phyloP scores from a whole-genome alignment of 2,329 filamentous ascomycete genomes.

The Fusarium sp. region DNA sequence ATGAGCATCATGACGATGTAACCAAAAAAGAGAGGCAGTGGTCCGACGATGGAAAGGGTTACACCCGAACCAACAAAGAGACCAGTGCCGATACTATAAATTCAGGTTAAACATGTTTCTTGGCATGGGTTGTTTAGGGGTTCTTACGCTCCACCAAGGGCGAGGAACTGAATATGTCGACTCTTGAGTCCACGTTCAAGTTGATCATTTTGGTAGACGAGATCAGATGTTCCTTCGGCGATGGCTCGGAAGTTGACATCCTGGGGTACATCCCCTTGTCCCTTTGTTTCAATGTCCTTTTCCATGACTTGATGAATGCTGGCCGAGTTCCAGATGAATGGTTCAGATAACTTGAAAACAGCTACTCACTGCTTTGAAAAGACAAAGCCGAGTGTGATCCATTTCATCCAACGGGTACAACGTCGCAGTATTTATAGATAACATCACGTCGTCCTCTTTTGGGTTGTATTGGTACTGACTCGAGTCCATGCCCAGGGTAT shows the following conservation, averaged over 20 bases:
- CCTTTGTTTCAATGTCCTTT: background rate
- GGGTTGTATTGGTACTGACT: background rate
- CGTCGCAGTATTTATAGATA: slow-evolving; percentile 1
- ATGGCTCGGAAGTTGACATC: slow-evolving; percentile 9
- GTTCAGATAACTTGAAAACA: background rate
- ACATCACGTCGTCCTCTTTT: background rate
- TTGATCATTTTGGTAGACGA: slow-evolving; percentile 7
- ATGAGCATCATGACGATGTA: slow-evolving; percentile 26
- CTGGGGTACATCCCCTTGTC: background rate
- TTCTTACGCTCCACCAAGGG: slow-evolving; percentile 40
- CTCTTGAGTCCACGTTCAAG: slow-evolving; percentile 54
- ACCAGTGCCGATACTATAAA: slow-evolving; percentile 18
- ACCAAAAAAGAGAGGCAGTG: slow-evolving; percentile 19
- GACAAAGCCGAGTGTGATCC: background rate
- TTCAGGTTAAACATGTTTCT: background rate
- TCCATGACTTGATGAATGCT: background rate
- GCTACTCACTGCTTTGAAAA: background rate
- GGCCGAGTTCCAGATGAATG: too few relatives aligned
- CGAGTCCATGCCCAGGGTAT: background rate
- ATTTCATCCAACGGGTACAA: background rate
- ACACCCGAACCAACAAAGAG: slow-evolving; percentile 27
- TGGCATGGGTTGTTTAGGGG: background rate
- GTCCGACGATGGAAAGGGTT: slow-evolving; percentile 19
- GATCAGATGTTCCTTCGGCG: background rate
- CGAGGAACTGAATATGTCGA: slow-evolving; percentile 67